Base-by-base conservation (phyloP, 1,139 yeast species). In the Geotrichum klebahnii region DNA sequence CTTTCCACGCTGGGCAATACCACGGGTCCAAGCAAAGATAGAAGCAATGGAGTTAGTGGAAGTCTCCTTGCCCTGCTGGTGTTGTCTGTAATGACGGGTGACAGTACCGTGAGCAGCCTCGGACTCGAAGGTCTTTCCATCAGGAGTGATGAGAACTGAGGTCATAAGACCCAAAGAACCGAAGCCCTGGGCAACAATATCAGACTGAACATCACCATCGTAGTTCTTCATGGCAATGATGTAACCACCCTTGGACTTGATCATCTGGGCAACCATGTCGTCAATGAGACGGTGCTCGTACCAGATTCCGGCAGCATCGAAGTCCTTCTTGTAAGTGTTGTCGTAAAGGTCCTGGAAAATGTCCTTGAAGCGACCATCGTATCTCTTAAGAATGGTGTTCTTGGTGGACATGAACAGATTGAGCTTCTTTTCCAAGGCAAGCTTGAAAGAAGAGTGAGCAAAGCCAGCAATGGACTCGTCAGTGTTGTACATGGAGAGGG, bases 41-140 rank as follows among this genome's bases (percentile, higher is more conserved):
- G 96, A 88, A n/a, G 97, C 97, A 71, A 90, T 90, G 39, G 97
- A 89, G 74, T 90, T 90, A 58, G 97, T 90, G n/a, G 96, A 88
- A 31, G 97, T 90, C 73, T 89, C 96, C 69, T 88, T 85, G 61
- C 97, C 97, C 70, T 84, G 84, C 72, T 90, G 97, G 70, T 87
- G 86, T 71, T 84, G 94, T 74, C 97, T 83, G 75, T 76, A 90
- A 69, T 90, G 97, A 73, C 97, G 85, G 53, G 97, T 90, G 59
- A 90, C 97, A 38, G 97, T 90, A 54, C 97, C 97, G 68, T 90
- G 97, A 24, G 97, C 97, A 55, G 97, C 97, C 72, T 90, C 97
- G 53, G 94, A 78, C 75, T 90, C 97, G 68, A 88, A 89, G 28
- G 96, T 84, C 73, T 85, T 86, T 48, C 97, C 97, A 70, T 90